Conservation (phyloP, 1,284 basidiomycete genomes). For the Stygiomarasmius scandens region DNA sequence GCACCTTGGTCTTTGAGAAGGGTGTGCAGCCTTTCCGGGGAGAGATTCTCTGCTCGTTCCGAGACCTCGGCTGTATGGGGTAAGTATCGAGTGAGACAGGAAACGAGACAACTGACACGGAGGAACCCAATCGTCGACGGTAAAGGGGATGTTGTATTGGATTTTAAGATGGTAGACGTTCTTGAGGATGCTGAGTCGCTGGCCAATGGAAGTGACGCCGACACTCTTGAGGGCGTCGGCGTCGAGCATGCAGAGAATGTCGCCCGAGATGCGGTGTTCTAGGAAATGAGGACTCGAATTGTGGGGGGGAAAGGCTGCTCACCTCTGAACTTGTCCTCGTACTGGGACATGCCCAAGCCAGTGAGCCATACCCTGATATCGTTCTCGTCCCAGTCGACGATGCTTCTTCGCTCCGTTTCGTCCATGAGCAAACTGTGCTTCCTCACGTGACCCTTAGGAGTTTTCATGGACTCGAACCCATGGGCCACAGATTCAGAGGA, state of each 20-base stretch:
- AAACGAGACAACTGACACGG: slow-evolving; percentile 66
- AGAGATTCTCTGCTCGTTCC: slow-evolving; percentile 60
- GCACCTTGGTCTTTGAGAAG: slow-evolving; percentile 79
- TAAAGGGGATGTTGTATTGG: slow-evolving; percentile 80
- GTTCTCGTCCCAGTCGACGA: slow-evolving; percentile 82
- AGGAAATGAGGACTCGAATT: slow-evolving; percentile 15
- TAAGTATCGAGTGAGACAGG: not conserved
- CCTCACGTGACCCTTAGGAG: not conserved
- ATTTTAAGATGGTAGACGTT: slow-evolving; percentile 88
- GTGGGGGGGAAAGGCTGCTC: slow-evolving; percentile 25
- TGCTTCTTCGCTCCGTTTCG: slow-evolving; percentile 47
- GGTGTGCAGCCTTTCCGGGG: slow-evolving; percentile 69
- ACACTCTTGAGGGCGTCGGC: slow-evolving; percentile 82
- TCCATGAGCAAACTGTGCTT: slow-evolving; percentile 30
- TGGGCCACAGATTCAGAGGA: slow-evolving; percentile 59
- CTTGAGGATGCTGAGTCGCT: slow-evolving; percentile 86
- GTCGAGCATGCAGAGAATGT: slow-evolving; percentile 83
- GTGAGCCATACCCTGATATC: slow-evolving; percentile 80
- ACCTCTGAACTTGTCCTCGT: slow-evolving; percentile 75
- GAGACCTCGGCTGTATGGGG: slow-evolving; percentile 56
- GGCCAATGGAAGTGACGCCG: slow-evolving; percentile 84
- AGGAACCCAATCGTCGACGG: slow-evolving; percentile 86
- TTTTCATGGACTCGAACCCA: slow-evolving; percentile 72
- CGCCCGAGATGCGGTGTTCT: slow-evolving; percentile 92
- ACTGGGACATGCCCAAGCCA: slow-evolving; percentile 78